Percentiles rank a stretch among this genome's conserved stretches.
phyloP scores from a whole-genome alignment of 129 eudicot species.

The Flaveria linearis region DNA sequence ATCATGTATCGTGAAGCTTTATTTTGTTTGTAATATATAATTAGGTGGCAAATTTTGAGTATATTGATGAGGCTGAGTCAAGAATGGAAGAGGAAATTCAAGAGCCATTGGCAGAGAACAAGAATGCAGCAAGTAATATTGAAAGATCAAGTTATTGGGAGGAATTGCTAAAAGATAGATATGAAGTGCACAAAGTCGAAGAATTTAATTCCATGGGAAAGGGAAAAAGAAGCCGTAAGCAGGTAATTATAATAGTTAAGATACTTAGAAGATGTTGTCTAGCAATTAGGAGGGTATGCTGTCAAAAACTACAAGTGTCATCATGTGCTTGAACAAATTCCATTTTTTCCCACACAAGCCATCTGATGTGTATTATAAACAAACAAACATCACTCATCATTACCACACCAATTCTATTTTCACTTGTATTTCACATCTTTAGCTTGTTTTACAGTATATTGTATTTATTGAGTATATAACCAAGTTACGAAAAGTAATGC shows the following conservation, averaged over 20 bases:
- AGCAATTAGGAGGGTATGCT: slow-evolving; percentile 1
- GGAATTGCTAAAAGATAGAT: slow-evolving; percentile 77
- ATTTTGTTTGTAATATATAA: slow-evolving; percentile 4
- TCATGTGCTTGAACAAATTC: not conserved
- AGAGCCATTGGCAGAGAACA: slow-evolving; percentile 52
- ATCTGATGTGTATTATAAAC: not conserved
- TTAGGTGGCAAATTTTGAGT: slow-evolving; percentile 97
- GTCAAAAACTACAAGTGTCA: not conserved
- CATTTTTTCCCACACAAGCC: not conserved
- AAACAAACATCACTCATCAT: not conserved
- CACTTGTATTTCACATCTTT: not conserved
- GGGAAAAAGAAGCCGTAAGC: slow-evolving; percentile 94
- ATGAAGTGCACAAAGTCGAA: slow-evolving; percentile 79
- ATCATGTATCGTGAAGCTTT: not conserved
- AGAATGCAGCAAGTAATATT: slow-evolving; percentile 42
- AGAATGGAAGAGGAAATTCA: slow-evolving; percentile 67
- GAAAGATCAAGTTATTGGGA: slow-evolving; percentile 92
- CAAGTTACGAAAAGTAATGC: too few relatives aligned
- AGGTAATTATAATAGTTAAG: slow-evolving; percentile 43
- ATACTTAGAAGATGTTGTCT: not conserved
- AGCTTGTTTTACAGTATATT: too few relatives aligned
- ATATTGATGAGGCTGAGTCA: slow-evolving; percentile 69
- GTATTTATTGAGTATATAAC: not conserved
- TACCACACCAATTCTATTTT: not conserved
- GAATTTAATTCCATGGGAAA: slow-evolving; percentile 92